phyloP scores from a whole-genome alignment of 2,329 filamentous ascomycete genomes.

The Alternaria dauci region DNA sequence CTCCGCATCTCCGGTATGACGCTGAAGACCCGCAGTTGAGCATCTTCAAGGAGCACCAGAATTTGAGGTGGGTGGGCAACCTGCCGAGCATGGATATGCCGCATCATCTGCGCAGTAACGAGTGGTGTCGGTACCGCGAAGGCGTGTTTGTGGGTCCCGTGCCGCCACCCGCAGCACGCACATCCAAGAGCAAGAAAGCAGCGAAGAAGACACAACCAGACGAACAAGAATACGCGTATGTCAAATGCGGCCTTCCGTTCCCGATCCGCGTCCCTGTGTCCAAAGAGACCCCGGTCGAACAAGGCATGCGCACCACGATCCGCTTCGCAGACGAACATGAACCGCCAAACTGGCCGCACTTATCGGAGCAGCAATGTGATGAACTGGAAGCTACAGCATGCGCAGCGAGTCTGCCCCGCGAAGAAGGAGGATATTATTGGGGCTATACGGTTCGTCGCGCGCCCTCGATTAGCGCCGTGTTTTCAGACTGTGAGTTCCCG shows the following conservation, averaged over 20 bases:
- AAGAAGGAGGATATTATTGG: conserved; percentile 85
- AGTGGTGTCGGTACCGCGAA: conserved; percentile 83
- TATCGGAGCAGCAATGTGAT: conserved; percentile 32
- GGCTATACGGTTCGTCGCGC: conserved; percentile 77
- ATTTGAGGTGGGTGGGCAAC: conserved; percentile 75
- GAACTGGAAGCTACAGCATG: conserved; percentile 65
- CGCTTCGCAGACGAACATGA: conserved; percentile 63
- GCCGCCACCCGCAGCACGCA: conserved; percentile 13
- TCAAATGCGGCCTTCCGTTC: conserved; percentile 61
- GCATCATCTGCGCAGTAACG: conserved; percentile 77
- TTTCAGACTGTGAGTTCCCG: conserved; percentile 78
- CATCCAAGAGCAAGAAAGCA: conserved; percentile 57
- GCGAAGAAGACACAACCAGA: conserved; percentile 44
- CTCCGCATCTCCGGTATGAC: conserved; percentile 70
- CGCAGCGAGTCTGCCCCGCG: conserved; percentile 72
- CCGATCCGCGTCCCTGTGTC: conserved; percentile 63
- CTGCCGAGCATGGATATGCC: conserved; percentile 84
- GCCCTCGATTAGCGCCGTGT: conserved; percentile 72
- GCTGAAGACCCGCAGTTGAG: conserved; percentile 61
- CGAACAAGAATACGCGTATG: conserved; percentile 44
- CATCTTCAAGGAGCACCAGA: conserved; percentile 81
- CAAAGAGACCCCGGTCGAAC: conserved; percentile 61
- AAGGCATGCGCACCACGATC: conserved; percentile 77
- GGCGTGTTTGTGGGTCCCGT: conserved; percentile 67
- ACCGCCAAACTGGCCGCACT: conserved; percentile 41